phyloP scores from a whole-genome alignment of 2,329 filamentous ascomycete species.

The Trichoderma harzianum region DNA sequence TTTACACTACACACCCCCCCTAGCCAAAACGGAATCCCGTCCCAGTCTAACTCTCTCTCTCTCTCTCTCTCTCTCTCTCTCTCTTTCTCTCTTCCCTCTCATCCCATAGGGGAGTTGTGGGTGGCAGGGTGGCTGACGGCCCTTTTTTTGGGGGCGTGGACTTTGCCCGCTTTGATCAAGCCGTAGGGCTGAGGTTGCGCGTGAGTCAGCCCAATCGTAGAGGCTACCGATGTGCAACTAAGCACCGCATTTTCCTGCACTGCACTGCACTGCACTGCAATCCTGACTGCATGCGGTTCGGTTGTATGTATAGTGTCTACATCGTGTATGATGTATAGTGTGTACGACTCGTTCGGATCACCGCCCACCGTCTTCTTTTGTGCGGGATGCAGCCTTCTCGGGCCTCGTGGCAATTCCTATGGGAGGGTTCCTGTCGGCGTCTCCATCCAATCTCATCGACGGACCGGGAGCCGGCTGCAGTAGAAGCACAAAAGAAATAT shows the following conservation, averaged over 20 bases:
- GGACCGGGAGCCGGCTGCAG: conserved; percentile 9
- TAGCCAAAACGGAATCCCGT: not conserved
- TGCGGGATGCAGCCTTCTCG: not conserved
- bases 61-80: not conserved
- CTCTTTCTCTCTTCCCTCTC: not conserved
- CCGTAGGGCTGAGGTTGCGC: conserved; percentile 12
- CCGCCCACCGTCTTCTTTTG: not conserved
- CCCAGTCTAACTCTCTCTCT: not conserved
- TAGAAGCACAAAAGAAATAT: not conserved
- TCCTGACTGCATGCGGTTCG: not conserved
- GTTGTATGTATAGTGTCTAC: not conserved
- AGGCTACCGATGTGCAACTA: conserved; percentile 1
- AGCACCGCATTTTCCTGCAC: not conserved
- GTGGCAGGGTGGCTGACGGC: conserved; percentile 12
- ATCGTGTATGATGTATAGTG: not conserved
- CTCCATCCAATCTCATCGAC: conserved; percentile 13
- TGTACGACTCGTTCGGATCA: not conserved
- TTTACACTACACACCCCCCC: not conserved
- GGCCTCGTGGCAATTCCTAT: conserved; percentile 8
- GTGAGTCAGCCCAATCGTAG: conserved; percentile 14
- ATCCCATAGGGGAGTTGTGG: not conserved
- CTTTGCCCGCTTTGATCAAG: not conserved
- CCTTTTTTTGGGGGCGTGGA: conserved; percentile 1
- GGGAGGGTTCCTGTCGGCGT: conserved; percentile 10
- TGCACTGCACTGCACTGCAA: not conserved